Conservation (phyloP, 2,329 filamentous ascomycete genomes). For the Periconia digitata region DNA sequence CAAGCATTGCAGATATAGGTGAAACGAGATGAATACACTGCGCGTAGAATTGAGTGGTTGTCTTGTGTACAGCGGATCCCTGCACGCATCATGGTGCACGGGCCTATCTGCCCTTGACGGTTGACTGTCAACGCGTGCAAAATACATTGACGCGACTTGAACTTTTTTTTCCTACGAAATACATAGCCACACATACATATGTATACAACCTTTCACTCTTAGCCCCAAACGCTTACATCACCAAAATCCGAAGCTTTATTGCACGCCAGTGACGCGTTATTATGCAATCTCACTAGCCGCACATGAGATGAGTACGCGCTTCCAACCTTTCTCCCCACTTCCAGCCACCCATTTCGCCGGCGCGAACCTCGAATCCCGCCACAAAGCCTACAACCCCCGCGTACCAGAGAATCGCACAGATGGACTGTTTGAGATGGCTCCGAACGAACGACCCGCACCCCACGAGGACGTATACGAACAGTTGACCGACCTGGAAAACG, state of each 20-base stretch:
- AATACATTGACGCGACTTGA: no score
- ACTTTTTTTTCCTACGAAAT: no score
- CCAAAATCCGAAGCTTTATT: not conserved
- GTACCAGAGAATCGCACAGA: slow-evolving; percentile 18
- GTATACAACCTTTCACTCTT: no score
- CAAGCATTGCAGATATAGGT: not conserved
- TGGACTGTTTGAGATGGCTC: slow-evolving; percentile 7
- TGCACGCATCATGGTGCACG: not conserved
- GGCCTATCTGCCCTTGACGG: not conserved
- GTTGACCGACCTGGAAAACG: slow-evolving; percentile 45
- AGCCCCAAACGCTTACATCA: no score
- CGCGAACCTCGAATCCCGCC: slow-evolving; percentile 24
- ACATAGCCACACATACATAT: no score
- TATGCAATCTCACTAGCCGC: slow-evolving; percentile 14
- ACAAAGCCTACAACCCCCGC: slow-evolving; percentile 23
- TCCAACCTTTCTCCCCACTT: slow-evolving; percentile 35
- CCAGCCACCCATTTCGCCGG: slow-evolving; percentile 20
- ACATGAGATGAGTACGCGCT: slow-evolving; percentile 39
- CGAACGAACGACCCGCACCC: slow-evolving; percentile 24
- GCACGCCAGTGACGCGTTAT: slow-evolving; percentile 5
- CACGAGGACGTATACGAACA: slow-evolving; percentile 25
- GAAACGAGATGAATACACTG: not conserved
- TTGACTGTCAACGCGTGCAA: not conserved
- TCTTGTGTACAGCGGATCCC: no score
- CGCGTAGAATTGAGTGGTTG: no score